phyloP scores from a whole-genome alignment of 176 grass and related monocot genomes.

The Secale cereale region DNA sequence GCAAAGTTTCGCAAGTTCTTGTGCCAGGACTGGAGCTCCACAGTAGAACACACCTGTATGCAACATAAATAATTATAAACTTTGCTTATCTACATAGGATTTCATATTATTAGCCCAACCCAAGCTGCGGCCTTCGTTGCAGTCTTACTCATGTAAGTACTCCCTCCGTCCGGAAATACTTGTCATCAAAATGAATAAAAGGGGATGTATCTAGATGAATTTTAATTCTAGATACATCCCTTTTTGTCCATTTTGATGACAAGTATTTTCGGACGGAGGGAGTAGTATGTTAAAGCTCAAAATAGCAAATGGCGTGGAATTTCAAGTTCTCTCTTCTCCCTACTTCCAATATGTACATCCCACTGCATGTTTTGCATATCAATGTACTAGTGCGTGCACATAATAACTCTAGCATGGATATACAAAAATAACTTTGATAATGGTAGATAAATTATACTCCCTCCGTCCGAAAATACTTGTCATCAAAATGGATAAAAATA shows the following conservation, averaged over 20 bases:
- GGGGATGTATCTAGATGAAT: too few relatives aligned
- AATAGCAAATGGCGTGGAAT: background rate
- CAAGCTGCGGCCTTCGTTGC: background rate
- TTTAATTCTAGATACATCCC: too few relatives aligned
- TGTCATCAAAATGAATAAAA: too few relatives aligned
- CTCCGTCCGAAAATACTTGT: too few relatives aligned
- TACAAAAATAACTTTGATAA: background rate
- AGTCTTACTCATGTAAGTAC: background rate
- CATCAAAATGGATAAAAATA: too few relatives aligned
- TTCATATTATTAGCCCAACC: background rate
- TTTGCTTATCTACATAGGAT: background rate
- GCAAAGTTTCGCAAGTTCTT: slow-evolving; percentile 92
- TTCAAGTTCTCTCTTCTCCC: background rate
- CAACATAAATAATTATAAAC: slow-evolving; percentile 18
- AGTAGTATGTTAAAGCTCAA: background rate
- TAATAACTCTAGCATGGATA: background rate
- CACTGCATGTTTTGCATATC: background rate
- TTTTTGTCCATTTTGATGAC: too few relatives aligned
- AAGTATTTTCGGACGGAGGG: too few relatives aligned
- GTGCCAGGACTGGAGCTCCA: slow-evolving; percentile 81
- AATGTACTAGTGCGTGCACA: background rate
- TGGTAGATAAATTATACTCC: background rate
- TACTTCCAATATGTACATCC: background rate
- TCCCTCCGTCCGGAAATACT: too few relatives aligned
- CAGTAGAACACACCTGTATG: slow-evolving; percentile 96